A percentile compares a stretch with the other conserved stretches of the same genome.
Conservation (phyloP, 805 yeast species). For the Zygosaccharomyces rouxii region DNA sequence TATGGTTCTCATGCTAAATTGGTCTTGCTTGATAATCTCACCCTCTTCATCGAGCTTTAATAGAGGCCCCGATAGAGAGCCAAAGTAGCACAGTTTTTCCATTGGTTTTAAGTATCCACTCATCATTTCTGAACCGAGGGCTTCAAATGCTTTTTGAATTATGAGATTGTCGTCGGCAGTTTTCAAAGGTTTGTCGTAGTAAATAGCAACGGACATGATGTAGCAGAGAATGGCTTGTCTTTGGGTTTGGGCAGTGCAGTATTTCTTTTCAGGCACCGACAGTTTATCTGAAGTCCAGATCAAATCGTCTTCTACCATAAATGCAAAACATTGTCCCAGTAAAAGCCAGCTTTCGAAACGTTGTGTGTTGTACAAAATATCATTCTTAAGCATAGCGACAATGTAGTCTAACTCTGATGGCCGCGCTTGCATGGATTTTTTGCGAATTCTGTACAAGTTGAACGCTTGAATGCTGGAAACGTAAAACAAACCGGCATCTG, state of each 20-base stretch:
- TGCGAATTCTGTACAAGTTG: conserved; percentile 48
- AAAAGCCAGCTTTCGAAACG: conserved; percentile 85
- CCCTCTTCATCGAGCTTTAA: conserved; percentile 20
- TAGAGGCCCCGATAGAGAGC: conserved; percentile 17
- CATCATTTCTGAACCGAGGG: conserved; percentile 36
- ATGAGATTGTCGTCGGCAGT: conserved; percentile 18
- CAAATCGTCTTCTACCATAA: conserved; percentile 79
- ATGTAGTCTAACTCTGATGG: conserved; percentile 78
- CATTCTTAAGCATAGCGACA: conserved; percentile 58
- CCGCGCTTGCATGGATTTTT: conserved; percentile 73
- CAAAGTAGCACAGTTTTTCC: conserved; percentile 53
- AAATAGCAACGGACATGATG: conserved; percentile 50
- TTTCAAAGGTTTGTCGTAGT: neutral
- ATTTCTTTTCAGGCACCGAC: conserved; percentile 56
- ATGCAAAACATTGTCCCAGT: conserved; percentile 74
- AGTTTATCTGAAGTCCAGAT: conserved; percentile 90
- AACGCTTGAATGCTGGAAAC: conserved; percentile 33
- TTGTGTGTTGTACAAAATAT: conserved; percentile 59
- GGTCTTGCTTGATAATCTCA: conserved; percentile 13
- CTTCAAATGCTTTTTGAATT: conserved; percentile 20
- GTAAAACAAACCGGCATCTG: conserved; percentile 58
- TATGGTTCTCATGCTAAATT: conserved; percentile 14
- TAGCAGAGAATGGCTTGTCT: conserved; percentile 68
- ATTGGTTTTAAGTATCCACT: conserved; percentile 59
- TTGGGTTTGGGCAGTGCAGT: conserved; percentile 58